Conservation (phyloP, 495 filamentous ascomycete genomes). For the Penicillium cataractarum region DNA sequence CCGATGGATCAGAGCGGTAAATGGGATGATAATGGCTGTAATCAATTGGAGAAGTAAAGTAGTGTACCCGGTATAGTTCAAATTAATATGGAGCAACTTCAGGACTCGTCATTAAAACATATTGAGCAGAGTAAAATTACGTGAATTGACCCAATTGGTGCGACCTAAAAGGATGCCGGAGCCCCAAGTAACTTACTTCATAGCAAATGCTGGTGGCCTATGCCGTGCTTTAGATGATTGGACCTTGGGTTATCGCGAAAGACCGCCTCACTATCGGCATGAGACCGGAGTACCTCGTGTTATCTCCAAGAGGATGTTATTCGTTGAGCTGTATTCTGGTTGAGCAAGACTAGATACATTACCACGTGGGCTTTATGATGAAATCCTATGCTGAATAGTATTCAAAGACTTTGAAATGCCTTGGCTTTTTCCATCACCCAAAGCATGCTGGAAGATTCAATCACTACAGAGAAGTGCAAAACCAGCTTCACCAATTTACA, state of each 20-base stretch:
- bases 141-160: no score
- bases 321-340: background rate
- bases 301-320: background rate
- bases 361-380: constrained; percentile 1
- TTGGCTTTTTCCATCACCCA: background rate
- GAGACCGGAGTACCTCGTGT: background rate
- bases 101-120: no score
- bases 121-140: no score
- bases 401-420: background rate
- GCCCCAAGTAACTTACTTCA: no score
- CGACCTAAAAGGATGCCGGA: no score
- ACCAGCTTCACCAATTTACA: no score
- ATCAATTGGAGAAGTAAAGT: no score
- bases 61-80: no score
- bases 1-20: no score
- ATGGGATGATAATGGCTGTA: no score
- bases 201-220: constrained; percentile 4
- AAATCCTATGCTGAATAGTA: background rate
- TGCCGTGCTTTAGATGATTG: constrained; percentile 4
- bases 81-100: no score
- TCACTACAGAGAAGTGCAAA: no score
- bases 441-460: background rate
- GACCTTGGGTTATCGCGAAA: background rate
- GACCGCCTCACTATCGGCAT: constrained; percentile 1
- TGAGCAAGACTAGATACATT: background rate